Conservation (phyloP, 768 basidiomycete species). For the Boletales sp. region DNA sequence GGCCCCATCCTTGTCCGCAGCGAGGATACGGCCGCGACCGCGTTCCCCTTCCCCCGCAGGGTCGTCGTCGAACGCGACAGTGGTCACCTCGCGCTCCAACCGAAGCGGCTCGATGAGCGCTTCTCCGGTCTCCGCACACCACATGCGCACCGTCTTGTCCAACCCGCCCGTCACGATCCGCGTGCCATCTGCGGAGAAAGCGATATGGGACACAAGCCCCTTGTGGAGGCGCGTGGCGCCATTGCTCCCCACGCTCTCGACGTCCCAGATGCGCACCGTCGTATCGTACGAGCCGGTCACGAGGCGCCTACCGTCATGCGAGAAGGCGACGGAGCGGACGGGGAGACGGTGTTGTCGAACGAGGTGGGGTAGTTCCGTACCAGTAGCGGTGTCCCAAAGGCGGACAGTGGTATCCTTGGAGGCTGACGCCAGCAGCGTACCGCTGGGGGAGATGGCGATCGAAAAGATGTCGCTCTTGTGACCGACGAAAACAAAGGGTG, state of each 20-base stretch:
- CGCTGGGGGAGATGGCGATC: constrained; percentile 29
- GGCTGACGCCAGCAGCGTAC: constrained; percentile 26
- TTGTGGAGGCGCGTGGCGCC: constrained; percentile 23
- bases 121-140: constrained; percentile 23
- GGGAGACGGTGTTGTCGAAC: constrained; percentile 26
- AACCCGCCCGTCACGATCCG: constrained; percentile 28
- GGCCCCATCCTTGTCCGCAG: constrained; percentile 17
- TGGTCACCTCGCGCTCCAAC: constrained; percentile 15
- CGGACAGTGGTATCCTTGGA: constrained; percentile 32
- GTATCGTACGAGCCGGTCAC: constrained; percentile 25
- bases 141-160: constrained; percentile 28
- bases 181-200: constrained; percentile 28
- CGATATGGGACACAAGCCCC: constrained; percentile 21
- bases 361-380: constrained; percentile 21
- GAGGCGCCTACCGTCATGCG: constrained; percentile 24
- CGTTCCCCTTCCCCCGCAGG: neutral
- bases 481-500: constrained; percentile 14
- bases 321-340: constrained; percentile 25
- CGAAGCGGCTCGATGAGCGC: constrained; percentile 18
- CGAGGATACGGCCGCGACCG: constrained; percentile 16
- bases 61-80: constrained; percentile 23
- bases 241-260: constrained; percentile 27
- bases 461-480: constrained; percentile 26
- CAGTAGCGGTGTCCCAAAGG: constrained; percentile 23
- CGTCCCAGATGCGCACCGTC: constrained; percentile 31